A percentile compares a stretch with the other conserved stretches of the same genome.
Conservation (phyloP, 129 eudicot species). For the Smallanthus sonchifolius region DNA sequence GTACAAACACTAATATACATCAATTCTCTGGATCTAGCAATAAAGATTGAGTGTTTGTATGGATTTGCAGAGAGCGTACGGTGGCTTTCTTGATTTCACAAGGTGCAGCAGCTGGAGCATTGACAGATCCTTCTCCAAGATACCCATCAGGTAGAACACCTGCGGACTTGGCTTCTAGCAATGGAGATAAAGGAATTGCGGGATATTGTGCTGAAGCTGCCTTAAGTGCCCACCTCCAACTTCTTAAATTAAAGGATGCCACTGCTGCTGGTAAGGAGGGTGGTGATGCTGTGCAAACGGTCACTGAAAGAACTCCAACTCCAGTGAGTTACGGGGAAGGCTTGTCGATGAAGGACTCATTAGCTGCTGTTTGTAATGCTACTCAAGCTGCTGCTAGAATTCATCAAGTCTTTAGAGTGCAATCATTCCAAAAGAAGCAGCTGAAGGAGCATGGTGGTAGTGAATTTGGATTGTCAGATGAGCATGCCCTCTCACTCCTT, state of each 20-base stretch:
- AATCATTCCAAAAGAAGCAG: conserved; percentile 88
- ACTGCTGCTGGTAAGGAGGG: conserved; percentile 22
- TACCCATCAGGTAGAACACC: conserved; percentile 78
- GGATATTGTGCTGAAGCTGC: conserved; percentile 87
- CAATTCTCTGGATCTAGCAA: background rate
- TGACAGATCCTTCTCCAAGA: conserved; percentile 82
- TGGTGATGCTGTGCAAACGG: conserved; percentile 53
- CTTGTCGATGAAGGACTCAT: conserved; percentile 69
- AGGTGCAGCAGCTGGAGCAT: conserved; percentile 85
- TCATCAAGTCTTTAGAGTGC: conserved; percentile 83
- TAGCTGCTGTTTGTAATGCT: conserved; percentile 96
- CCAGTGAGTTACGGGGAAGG: conserved; percentile 63
- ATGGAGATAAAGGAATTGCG: conserved; percentile 95
- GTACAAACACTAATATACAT: background rate
- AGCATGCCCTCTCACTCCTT: conserved; percentile 69
- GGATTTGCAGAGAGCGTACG: conserved; percentile 60
- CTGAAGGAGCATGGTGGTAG: conserved; percentile 52
- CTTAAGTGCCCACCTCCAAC: conserved; percentile 65
- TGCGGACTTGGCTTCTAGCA: conserved; percentile 79
- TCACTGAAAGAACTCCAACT: conserved; percentile 63
- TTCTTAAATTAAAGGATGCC: conserved; percentile 51
- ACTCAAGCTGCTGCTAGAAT: conserved; percentile 96
- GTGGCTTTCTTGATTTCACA: conserved; percentile 75
- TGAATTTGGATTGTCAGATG: conserved; percentile 64
- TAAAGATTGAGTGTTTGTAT: background rate